These are phyloP conservation scores for Naganishia randhawae DNA, from an alignment of 768 basidiomycete species.

Conservation along the genomic window DNA sequence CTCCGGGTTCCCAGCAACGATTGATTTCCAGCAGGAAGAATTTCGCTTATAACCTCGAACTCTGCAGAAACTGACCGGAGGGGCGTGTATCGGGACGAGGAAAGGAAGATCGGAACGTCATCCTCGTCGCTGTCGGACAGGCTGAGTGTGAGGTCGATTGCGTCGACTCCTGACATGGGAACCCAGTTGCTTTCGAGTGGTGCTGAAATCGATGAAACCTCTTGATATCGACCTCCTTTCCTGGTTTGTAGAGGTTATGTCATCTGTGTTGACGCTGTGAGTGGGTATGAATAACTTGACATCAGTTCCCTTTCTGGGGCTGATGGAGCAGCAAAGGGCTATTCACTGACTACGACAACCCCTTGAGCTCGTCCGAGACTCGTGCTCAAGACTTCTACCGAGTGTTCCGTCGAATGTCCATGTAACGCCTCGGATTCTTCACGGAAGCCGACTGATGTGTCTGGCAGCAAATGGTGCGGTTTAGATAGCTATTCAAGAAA, in stretches of 20 bases:
- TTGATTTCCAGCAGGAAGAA: background rate
- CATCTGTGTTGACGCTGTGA: background rate
- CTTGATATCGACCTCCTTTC: slow-evolving; percentile 1
- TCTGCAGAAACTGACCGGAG: background rate
- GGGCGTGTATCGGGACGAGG: background rate
- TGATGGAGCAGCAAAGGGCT: background rate
- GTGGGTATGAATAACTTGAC: background rate
- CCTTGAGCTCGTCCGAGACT: background rate
- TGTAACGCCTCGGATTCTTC: background rate
- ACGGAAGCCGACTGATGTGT: background rate
- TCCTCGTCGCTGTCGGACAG: slow-evolving; percentile 8
- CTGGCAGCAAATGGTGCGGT: background rate
- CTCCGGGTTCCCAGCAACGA: background rate
- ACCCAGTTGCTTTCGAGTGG: background rate
- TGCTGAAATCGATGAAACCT: background rate
- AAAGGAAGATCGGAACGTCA: background rate
- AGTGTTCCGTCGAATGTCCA: too few relatives aligned
- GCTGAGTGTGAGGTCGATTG: slow-evolving; percentile 11
- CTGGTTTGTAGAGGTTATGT: background rate
- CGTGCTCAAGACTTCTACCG: background rate
- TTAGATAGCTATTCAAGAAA: background rate
- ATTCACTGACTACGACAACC: background rate
- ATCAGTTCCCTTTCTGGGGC: too few relatives aligned
- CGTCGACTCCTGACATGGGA: slow-evolving; percentile 15
- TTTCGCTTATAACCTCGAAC: background rate